Base-by-base conservation (phyloP, 2,329 filamentous ascomycete genomes). In the Aspergillus viridinutans region DNA sequence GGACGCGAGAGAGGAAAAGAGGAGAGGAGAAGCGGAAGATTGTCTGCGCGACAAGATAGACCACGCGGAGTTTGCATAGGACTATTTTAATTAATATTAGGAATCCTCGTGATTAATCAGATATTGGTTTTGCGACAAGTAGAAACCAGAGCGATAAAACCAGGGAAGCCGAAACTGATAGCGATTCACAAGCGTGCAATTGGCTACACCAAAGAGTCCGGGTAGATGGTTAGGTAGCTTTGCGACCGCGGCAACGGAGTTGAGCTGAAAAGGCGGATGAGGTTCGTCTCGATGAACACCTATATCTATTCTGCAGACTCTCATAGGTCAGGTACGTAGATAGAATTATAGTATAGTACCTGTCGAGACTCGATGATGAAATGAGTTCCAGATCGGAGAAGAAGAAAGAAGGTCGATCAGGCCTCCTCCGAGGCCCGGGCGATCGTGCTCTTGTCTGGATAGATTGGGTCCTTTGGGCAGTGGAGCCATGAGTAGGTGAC, bases 1-100 rank as follows among this genome's bases (percentile, higher is more conserved):
- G 48, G 38, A 49, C 29, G 43, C 49, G 55, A 54, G 55, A 50
- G 20, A 45, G 43, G 43, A 23, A 14, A 47, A 47, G 21, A 25
- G 43, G 43, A 26, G 21, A 47, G 43, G 43, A 47, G 43, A 47
- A 25, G 43, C 10, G 21, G 43, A 23, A 26, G 43, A 17, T 47
- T 47, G 21, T 7, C 21, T 47, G 21, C 26, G 43, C 12, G 43
- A 47, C 43, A 23, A 25, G 43, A 26, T 14, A 47, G 21, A 47
- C 43, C 43, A 47, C 21, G 43, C 43, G 21, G 43, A 23, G 43
- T 47, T 25, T 20, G 43, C 43, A 47, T 47, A 26, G 43, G 23
- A 47, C 12, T 38, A 17, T 38, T 38, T 17, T 38, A 47, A 26
- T 47, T 43, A 47, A 17, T 26, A 25, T 6, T 12, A 7, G 32